These are phyloP conservation scores for Biscutella auriculata DNA, from an alignment of 441 rosid species.

Conservation along the genomic window DNA sequence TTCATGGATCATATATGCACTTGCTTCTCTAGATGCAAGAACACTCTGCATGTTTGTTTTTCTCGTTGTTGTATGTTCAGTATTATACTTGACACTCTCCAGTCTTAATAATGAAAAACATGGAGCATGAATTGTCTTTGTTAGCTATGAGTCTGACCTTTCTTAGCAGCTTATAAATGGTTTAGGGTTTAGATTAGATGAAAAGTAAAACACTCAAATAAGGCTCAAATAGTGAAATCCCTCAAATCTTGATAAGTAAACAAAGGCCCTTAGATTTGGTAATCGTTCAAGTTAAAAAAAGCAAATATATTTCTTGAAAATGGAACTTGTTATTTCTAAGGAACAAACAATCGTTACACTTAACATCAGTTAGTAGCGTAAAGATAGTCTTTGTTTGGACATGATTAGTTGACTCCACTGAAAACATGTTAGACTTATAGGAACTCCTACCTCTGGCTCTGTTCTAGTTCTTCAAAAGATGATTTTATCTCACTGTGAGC, in stretches of 20 bases:
- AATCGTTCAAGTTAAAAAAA: no score
- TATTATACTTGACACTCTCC: no score
- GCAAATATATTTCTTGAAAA: background rate
- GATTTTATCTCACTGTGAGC: background rate
- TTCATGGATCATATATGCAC: no score
- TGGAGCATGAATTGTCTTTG: no score
- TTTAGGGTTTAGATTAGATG: no score
- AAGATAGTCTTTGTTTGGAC: background rate
- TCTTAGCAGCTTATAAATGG: no score
- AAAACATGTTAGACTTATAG: background rate
- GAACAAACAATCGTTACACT: background rate
- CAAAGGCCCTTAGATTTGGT: background rate
- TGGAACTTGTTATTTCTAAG: background rate
- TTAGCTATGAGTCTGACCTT: background rate
- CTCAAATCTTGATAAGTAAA: background rate
- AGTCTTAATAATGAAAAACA: conserved; percentile 9
- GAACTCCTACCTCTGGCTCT: background rate
- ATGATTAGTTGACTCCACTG: background rate
- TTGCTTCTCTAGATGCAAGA: no score
- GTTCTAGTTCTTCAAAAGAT: background rate
- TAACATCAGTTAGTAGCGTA: background rate
- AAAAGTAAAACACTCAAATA: no score
- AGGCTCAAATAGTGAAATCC: background rate
- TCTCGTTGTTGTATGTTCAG: no score
- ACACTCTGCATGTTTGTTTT: no score